phyloP scores from a whole-genome alignment of 2,329 filamentous ascomycete genomes.

The Arthrobotrys iridis region DNA sequence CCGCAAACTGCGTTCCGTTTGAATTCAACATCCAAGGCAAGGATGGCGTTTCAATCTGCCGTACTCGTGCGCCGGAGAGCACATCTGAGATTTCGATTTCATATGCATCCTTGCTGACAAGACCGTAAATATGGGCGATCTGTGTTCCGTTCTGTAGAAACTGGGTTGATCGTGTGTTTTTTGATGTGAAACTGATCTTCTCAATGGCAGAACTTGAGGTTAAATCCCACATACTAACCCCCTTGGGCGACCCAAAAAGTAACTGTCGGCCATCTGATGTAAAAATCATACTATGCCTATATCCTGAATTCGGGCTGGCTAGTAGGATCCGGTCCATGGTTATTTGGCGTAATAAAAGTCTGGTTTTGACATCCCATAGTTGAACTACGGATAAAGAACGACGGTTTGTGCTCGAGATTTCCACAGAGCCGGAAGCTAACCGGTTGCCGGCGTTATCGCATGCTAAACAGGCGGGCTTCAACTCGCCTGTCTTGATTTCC shows the following conservation, averaged over 20 bases:
- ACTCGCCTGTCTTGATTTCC: not conserved
- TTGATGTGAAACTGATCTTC: not conserved
- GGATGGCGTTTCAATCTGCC: not conserved
- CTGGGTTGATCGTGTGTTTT: not conserved
- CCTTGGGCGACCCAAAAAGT: not conserved
- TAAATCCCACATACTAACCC: not conserved
- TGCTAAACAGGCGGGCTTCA: not conserved
- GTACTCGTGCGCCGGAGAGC: not conserved
- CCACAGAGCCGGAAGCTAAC: not conserved
- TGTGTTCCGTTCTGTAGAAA: not conserved
- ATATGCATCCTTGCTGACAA: not conserved
- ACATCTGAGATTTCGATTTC: not conserved
- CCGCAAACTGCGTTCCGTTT: not conserved
- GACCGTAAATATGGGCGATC: not conserved
- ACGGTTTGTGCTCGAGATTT: not conserved
- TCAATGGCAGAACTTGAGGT: not conserved
- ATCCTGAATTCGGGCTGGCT: not conserved
- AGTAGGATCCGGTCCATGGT: not conserved
- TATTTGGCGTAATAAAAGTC: not conserved
- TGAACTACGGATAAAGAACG: not conserved
- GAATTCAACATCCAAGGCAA: not conserved
- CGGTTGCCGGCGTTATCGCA: not conserved
- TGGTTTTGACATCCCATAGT: not conserved
- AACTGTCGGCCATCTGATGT: not conserved
- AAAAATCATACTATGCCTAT: not conserved